phyloP scores from a whole-genome alignment of 805 yeast species.

The Wickerhamiella vanderwaltii region DNA sequence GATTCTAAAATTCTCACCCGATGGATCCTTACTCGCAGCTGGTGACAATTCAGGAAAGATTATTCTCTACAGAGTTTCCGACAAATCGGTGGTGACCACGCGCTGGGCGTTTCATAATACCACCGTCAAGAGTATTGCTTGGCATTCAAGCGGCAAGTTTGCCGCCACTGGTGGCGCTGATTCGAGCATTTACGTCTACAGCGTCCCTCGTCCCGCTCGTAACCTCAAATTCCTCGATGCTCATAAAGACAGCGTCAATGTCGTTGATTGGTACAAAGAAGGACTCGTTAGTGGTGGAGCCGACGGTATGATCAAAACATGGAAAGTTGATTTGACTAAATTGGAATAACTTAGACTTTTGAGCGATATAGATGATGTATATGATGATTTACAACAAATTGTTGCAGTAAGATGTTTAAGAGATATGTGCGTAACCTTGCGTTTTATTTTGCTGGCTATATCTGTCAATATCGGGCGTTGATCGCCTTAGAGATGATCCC shows the following conservation, averaged over 20 bases:
- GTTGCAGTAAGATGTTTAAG: background rate
- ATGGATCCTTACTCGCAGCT: constrained; percentile 57
- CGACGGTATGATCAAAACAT: constrained; percentile 68
- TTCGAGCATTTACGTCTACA: constrained; percentile 66
- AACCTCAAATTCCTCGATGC: constrained; percentile 64
- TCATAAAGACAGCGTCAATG: constrained; percentile 78
- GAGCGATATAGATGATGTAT: background rate
- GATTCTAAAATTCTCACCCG: constrained; percentile 55
- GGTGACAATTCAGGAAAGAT: constrained; percentile 86
- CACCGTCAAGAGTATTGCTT: constrained; percentile 58
- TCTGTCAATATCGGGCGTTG: no score
- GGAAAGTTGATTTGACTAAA: constrained; percentile 33
- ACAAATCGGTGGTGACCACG: constrained; percentile 49
- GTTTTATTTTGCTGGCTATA: no score
- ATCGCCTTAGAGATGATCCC: no score
- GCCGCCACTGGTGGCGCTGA: constrained; percentile 76
- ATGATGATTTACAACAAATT: background rate
- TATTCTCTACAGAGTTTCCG: constrained; percentile 47
- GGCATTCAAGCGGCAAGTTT: constrained; percentile 65
- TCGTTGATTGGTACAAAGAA: constrained; percentile 53
- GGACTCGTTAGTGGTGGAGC: constrained; percentile 59
- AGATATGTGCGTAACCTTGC: constrained; percentile 10
- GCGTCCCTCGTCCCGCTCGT: constrained; percentile 65
- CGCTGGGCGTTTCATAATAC: constrained; percentile 96
- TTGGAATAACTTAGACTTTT: constrained; percentile 1